Conservation (phyloP, 2,329 filamentous ascomycete species). For the Xylariaceae sp. region DNA sequence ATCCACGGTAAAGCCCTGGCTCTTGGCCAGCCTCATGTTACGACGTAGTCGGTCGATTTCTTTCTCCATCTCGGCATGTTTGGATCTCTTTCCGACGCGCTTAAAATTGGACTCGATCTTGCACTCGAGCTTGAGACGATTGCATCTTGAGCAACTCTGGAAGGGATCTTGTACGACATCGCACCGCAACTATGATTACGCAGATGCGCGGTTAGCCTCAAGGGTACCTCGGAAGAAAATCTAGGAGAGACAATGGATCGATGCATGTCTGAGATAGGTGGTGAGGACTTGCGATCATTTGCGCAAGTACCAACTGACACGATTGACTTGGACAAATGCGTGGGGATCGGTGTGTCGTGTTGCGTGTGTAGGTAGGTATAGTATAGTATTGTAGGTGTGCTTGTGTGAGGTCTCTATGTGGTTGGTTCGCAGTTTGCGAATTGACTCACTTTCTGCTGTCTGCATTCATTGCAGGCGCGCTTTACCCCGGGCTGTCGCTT, state of each 20-base stretch:
- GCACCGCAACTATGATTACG: conserved; percentile 55
- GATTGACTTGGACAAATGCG: background rate
- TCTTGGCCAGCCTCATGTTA: conserved; percentile 55
- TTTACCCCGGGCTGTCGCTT: conserved; percentile 67
- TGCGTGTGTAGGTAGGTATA: background rate
- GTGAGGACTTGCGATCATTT: background rate
- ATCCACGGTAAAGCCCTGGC: conserved; percentile 51
- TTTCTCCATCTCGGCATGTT: conserved; percentile 82
- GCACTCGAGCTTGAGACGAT: conserved; percentile 74
- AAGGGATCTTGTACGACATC: conserved; percentile 81
- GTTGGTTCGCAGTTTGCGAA: too few relatives aligned
- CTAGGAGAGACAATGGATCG: background rate
- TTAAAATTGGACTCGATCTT: conserved; percentile 88
- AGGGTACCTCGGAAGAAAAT: conserved; percentile 1
- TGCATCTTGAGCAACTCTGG: conserved; percentile 71
- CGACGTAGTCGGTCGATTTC: conserved; percentile 68
- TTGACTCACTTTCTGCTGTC: conserved; percentile 73
- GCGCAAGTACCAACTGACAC: background rate
- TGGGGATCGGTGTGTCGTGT: background rate
- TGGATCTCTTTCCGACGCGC: conserved; percentile 74
- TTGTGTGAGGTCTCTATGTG: background rate
- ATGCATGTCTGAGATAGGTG: conserved; percentile 13
- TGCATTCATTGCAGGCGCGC: conserved; percentile 78
- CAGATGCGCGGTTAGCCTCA: conserved; percentile 12
- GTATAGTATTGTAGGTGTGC: background rate